These are phyloP conservation scores for Cardamine resedifolia DNA, from an alignment of 345 rosid genomes.

Conservation along the genomic window DNA sequence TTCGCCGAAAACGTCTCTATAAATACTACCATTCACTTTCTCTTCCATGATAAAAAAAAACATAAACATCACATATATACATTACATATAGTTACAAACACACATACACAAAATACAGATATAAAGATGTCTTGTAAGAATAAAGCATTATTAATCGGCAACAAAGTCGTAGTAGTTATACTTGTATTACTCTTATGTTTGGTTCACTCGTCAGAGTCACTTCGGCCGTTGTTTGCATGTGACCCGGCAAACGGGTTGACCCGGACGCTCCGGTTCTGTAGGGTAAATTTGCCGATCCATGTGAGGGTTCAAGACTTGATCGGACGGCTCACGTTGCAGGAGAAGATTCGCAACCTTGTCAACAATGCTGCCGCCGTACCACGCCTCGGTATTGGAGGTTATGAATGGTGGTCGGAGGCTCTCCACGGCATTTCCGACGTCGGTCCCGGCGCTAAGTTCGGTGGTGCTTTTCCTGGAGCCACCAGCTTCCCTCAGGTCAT, in stretches of 20 bases:
- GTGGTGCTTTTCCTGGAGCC: slow-evolving; percentile 70
- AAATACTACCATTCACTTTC: slow-evolving; percentile 33
- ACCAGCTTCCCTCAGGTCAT: slow-evolving; percentile 98
- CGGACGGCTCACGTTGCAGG: slow-evolving; percentile 73
- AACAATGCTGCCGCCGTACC: slow-evolving; percentile 81
- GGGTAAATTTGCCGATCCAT: slow-evolving; percentile 48
- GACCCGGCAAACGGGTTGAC: slow-evolving; percentile 58
- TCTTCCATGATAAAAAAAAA: background rate
- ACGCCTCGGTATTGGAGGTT: slow-evolving; percentile 76
- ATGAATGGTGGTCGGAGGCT: slow-evolving; percentile 99
- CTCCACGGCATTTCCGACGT: slow-evolving; percentile 85
- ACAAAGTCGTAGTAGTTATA: slow-evolving; percentile 23
- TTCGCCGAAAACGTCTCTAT: slow-evolving; percentile 42
- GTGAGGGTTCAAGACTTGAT: slow-evolving; percentile 75
- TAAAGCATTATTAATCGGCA: slow-evolving; percentile 11
- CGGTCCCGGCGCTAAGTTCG: slow-evolving; percentile 73
- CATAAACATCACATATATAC: slow-evolving; percentile 6
- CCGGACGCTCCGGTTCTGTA: slow-evolving; percentile 56
- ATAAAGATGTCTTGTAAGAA: slow-evolving; percentile 15
- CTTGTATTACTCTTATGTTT: slow-evolving; percentile 32
- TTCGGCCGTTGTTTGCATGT: slow-evolving; percentile 63
- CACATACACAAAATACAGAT: background rate
- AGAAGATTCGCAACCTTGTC: slow-evolving; percentile 73
- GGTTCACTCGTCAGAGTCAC: slow-evolving; percentile 20
- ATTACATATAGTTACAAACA: slow-evolving; percentile 12